phyloP scores from a whole-genome alignment of 2,329 filamentous ascomycete species.

The Fusarium napiforme region DNA sequence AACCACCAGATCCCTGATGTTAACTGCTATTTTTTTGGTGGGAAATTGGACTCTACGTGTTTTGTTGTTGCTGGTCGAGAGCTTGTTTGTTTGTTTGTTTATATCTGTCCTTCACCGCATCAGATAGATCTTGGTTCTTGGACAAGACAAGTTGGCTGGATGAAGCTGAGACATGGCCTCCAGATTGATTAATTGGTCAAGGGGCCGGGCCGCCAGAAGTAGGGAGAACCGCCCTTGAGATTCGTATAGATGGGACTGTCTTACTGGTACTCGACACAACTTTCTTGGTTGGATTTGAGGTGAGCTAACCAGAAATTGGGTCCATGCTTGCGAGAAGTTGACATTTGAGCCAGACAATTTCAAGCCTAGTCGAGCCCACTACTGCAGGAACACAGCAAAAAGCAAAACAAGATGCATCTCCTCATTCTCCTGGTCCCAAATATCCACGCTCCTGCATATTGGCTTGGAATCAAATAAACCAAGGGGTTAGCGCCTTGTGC shows the following conservation, averaged over 20 bases:
- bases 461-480: constrained; percentile 12
- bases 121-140: constrained; percentile 19
- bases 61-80: neutral
- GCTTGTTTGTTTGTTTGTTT: neutral
- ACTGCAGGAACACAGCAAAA: constrained; percentile 43
- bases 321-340: constrained; percentile 3
- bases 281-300: neutral
- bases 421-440: constrained; percentile 20
- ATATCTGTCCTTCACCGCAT: neutral
- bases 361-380: constrained; percentile 36
- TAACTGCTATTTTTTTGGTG: constrained; percentile 3
- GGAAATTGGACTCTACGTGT: constrained; percentile 13
- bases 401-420: constrained; percentile 30
- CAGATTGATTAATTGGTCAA: neutral
- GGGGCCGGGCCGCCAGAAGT: neutral
- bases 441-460: constrained; percentile 25
- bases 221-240: neutral
- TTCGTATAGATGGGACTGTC: constrained; percentile 5
- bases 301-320: constrained; percentile 14
- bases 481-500: constrained; percentile 32
- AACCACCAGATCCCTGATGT: neutral
- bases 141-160: constrained; percentile 18
- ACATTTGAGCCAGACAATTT: constrained; percentile 21
- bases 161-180: constrained; percentile 25
- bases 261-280: neutral